phyloP scores from a whole-genome alignment of 108 stramenopile species.

The Conticribra weissflogii region DNA sequence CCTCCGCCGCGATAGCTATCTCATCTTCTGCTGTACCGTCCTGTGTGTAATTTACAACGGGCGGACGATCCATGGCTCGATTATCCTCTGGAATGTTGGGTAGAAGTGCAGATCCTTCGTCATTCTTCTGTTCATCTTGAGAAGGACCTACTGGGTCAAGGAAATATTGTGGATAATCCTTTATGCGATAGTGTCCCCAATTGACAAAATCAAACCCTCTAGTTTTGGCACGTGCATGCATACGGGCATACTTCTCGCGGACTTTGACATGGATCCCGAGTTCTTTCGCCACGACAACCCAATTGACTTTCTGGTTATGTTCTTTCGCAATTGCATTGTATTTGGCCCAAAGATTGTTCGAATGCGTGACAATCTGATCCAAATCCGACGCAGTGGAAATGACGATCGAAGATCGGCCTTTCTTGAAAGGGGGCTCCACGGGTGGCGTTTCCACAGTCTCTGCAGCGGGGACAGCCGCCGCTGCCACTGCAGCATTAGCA shows the following conservation, averaged over 20 bases:
- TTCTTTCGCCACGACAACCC: constrained; percentile 81
- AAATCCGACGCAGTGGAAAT: constrained; percentile 77
- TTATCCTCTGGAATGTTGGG: background rate
- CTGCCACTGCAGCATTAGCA: background rate
- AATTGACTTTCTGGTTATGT: constrained; percentile 87
- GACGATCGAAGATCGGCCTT: constrained; percentile 72
- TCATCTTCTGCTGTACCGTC: background rate
- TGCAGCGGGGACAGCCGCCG: background rate
- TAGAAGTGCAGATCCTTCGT: background rate
- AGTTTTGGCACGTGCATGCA: constrained; percentile 76
- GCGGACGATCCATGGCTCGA: background rate
- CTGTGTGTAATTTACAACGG: background rate
- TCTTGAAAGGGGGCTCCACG: constrained; percentile 36
- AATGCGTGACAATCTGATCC: constrained; percentile 76
- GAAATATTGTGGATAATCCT: constrained; percentile 37
- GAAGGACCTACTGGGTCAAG: constrained; percentile 19
- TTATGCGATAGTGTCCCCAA: constrained; percentile 45
- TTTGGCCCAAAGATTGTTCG: constrained; percentile 84
- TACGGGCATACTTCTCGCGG: constrained; percentile 85
- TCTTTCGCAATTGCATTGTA: constrained; percentile 87
- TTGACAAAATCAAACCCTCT: constrained; percentile 76
- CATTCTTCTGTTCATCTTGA: constrained; percentile 5
- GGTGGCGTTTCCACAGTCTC: constrained; percentile 7
- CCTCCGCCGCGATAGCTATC: constrained; percentile 12
- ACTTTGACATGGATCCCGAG: constrained; percentile 88